These are phyloP conservation scores for Diaporthe citriasiana DNA, from an alignment of 2,329 filamentous ascomycete species.

Conservation along the genomic window DNA sequence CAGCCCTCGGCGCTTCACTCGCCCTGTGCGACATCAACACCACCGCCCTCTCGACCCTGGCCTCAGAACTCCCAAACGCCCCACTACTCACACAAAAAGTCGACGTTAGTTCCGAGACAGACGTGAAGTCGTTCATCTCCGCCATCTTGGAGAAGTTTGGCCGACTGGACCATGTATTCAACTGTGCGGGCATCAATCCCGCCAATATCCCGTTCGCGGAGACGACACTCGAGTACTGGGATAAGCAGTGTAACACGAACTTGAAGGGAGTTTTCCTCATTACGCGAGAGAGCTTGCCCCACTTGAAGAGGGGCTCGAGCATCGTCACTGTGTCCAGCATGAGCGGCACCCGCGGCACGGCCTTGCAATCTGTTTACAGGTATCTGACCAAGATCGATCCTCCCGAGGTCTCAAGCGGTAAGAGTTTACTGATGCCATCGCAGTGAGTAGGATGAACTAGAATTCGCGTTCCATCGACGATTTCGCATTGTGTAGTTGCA, in stretches of 20 bases:
- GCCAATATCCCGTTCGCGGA: conserved; percentile 56
- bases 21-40: conserved; percentile 49
- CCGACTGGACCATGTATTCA: conserved; percentile 55
- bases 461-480: background rate
- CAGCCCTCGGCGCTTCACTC: conserved; percentile 47
- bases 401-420: too few species aligned
- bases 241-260: conserved; percentile 60
- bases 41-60: conserved; percentile 39
- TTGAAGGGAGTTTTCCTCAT: conserved; percentile 60
- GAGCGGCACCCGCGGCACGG: conserved; percentile 44
- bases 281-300: conserved; percentile 57
- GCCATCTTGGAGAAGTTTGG: conserved; percentile 45
- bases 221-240: conserved; percentile 61
- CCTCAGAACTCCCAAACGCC: conserved; percentile 15
- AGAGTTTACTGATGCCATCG: conserved; percentile 46
- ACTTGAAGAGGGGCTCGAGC: conserved; percentile 51
- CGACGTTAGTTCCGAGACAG: conserved; percentile 48
- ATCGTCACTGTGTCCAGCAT: conserved; percentile 57
- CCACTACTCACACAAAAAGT: conserved; percentile 42
- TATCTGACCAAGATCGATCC: background rate
- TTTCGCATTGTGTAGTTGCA: background rate
- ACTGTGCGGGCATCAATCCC: conserved; percentile 63
- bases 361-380: conserved; percentile 20
- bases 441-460: background rate
- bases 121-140: conserved; percentile 46